Conservation (phyloP, 2,329 filamentous ascomycete species). For the Colletotrichum gigasporum region DNA sequence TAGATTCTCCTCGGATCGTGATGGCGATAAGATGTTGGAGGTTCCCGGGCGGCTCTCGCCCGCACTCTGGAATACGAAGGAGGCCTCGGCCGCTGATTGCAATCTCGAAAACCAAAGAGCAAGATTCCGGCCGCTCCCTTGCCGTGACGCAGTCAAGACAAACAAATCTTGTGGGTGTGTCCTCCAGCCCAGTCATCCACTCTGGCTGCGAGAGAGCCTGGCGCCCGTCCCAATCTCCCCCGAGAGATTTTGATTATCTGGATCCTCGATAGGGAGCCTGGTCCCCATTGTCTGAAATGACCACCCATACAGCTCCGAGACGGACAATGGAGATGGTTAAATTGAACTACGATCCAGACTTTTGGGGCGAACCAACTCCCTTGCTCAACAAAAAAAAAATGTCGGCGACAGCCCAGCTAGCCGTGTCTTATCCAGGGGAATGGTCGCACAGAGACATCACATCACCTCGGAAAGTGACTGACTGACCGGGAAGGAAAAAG, state of each 20-base stretch:
- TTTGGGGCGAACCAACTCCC: background rate
- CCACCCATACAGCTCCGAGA: background rate
- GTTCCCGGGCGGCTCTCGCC: background rate
- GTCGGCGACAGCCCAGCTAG: background rate
- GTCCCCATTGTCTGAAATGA: background rate
- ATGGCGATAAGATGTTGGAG: background rate
- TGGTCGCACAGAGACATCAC: constrained; percentile 3
- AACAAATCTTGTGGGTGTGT: background rate
- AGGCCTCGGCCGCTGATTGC: background rate
- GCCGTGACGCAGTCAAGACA: constrained; percentile 19
- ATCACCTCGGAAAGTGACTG: background rate
- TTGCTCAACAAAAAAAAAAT: constrained; percentile 4
- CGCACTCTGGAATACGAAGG: background rate
- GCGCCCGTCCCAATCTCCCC: background rate
- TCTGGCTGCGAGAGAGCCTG: no score
- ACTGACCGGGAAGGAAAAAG: no score
- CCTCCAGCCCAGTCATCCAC: background rate
- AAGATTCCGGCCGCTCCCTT: constrained; percentile 20
- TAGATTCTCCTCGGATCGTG: background rate
- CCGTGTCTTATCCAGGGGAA: constrained; percentile 16
- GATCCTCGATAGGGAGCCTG: background rate
- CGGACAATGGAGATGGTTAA: background rate
- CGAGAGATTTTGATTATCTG: background rate
- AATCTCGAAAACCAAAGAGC: constrained; percentile 9
- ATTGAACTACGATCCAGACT: background rate